Conservation (phyloP, 2,329 filamentous ascomycete species). For the Amauroascus niger region DNA sequence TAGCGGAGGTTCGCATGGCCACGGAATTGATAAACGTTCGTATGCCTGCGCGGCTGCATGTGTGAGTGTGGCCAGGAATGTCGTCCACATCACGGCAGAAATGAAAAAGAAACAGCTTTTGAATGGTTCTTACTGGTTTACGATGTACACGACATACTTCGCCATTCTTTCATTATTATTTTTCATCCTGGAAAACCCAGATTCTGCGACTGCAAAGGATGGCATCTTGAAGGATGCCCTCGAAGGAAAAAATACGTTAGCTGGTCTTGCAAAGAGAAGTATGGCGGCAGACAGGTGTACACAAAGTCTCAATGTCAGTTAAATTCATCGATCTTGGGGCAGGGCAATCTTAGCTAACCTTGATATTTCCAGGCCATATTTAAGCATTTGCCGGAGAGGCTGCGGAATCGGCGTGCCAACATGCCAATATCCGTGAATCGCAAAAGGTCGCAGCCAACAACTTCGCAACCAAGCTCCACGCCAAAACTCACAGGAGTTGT, state of each 20-base stretch:
- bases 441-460: conserved; percentile 33
- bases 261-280: conserved; percentile 68
- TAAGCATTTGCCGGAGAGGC: conserved; percentile 64
- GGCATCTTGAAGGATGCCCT: conserved; percentile 70
- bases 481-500: conserved; percentile 15
- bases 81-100: conserved; percentile 55
- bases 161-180: conserved; percentile 55
- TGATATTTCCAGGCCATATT: conserved; percentile 56
- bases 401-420: conserved; percentile 48
- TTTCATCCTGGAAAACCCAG: conserved; percentile 55
- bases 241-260: conserved; percentile 73
- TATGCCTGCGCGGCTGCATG: conserved; percentile 58
- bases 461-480: conserved; percentile 6
- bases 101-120: conserved; percentile 54
- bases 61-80: conserved; percentile 56
- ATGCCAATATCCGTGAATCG: conserved; percentile 38
- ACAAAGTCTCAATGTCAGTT: conserved; percentile 60
- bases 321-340: background rate
- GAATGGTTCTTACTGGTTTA: conserved; percentile 57
- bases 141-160: conserved; percentile 60
- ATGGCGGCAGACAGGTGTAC: conserved; percentile 83
- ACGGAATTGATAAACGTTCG: conserved; percentile 50
- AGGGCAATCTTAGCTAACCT: conserved; percentile 5
- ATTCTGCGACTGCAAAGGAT: conserved; percentile 55
- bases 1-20: conserved; percentile 42